Evolutionary conservation across 305 asterid species (phyloP).

Genomic region (Ilex paraguariensis): DNA sequence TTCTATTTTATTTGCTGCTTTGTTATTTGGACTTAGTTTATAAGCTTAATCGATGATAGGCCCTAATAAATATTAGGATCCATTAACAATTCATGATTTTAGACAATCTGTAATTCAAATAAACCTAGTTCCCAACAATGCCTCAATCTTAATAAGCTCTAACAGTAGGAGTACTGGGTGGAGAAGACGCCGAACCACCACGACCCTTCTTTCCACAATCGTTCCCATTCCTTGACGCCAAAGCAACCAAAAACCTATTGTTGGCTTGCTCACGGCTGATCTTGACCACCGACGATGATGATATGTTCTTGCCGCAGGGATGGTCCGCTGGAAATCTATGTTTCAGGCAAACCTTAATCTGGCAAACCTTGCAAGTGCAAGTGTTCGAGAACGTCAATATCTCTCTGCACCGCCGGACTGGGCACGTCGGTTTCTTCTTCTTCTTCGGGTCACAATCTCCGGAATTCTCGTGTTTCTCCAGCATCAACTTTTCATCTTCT

Average conservation of each 20-base stretch:
- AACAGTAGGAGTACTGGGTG: constrained; percentile 24
- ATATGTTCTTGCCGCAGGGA: constrained; percentile 26
- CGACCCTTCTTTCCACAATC: constrained; percentile 47
- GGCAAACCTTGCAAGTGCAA: constrained; percentile 54
- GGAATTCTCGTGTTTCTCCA: constrained; percentile 55
- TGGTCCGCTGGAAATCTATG: constrained; percentile 85
- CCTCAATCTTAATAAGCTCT: constrained; percentile 35
- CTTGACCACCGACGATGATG: constrained; percentile 8
- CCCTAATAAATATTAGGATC: too few species aligned
- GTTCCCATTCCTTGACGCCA: constrained; percentile 48
- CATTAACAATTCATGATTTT: too few species aligned
- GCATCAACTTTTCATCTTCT: constrained; percentile 50
- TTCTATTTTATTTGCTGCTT: too few species aligned
- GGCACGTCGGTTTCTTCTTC: constrained; percentile 66
- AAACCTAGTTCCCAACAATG: too few species aligned
- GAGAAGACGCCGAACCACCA: constrained; percentile 17
- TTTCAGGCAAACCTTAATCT: constrained; percentile 59
- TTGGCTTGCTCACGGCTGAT: constrained; percentile 8
- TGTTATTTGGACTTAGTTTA: too few species aligned
- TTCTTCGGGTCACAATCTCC: constrained; percentile 73
- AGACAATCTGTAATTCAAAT: too few species aligned
- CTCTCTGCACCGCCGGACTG: constrained; percentile 62
- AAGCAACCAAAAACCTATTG: constrained; percentile 47
- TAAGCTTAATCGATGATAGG: too few species aligned
- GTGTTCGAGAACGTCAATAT: constrained; percentile 79